phyloP scores from a whole-genome alignment of 1,284 basidiomycete species.

The Vanrija sp. region DNA sequence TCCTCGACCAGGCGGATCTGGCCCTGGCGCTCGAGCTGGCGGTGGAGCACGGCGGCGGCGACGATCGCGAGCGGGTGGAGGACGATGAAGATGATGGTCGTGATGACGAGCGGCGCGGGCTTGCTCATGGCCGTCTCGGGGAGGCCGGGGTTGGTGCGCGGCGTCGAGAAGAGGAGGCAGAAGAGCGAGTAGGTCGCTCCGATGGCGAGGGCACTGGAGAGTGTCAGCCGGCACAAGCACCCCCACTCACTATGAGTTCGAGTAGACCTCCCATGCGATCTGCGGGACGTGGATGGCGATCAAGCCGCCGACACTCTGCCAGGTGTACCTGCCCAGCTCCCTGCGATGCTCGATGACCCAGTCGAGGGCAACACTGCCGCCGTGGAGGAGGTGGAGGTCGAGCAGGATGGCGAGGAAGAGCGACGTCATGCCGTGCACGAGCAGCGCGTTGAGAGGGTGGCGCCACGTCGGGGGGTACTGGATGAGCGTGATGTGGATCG shows the following conservation, averaged over 20 bases:
- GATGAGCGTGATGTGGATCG: constrained; percentile 42
- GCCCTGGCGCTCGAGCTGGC: constrained; percentile 40
- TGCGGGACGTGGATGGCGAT: constrained; percentile 34
- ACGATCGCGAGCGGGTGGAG: constrained; percentile 44
- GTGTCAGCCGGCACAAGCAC: background rate
- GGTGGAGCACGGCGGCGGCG: constrained; percentile 34
- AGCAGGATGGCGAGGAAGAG: constrained; percentile 52
- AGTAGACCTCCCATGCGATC: constrained; percentile 37
- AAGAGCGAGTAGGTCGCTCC: constrained; percentile 43
- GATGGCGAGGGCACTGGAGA: constrained; percentile 30
- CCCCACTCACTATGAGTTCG: constrained; percentile 30
- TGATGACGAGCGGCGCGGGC: constrained; percentile 40
- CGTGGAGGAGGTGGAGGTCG: constrained; percentile 51
- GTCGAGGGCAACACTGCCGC: constrained; percentile 51
- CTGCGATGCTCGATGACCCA: constrained; percentile 44
- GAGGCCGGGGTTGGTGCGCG: constrained; percentile 32
- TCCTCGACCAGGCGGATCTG: constrained; percentile 47
- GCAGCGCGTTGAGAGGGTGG: constrained; percentile 52
- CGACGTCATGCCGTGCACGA: constrained; percentile 53
- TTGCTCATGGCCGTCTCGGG: constrained; percentile 38
- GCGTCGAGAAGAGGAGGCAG: constrained; percentile 41
- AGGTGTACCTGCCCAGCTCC: constrained; percentile 32
- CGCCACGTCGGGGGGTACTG: constrained; percentile 39
- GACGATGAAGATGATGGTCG: constrained; percentile 43
- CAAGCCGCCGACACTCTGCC: constrained; percentile 38